A percentile compares a stretch with the other conserved stretches of the same genome.
Conservation (phyloP, 345 rosid species). For the Sonneratia caseolaris region DNA sequence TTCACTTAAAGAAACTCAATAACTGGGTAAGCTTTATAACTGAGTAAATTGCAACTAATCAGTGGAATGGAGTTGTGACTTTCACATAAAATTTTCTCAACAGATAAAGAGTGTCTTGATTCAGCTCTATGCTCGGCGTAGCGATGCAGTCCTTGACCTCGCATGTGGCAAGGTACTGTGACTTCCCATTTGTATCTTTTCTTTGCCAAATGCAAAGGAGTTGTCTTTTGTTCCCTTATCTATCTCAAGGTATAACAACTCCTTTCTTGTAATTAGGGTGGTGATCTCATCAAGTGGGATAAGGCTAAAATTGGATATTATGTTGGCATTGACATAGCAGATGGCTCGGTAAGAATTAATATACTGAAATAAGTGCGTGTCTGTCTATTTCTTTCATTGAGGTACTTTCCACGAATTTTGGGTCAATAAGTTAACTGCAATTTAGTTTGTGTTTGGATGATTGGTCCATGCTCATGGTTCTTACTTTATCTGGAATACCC, state of each 20-base stretch:
- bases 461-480: not conserved
- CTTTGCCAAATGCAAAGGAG: not conserved
- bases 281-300: constrained; percentile 99
- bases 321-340: constrained; percentile 94
- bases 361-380: not conserved
- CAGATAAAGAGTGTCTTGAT: constrained; percentile 97
- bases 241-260: not conserved
- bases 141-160: constrained; percentile 93
- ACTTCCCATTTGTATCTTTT: constrained; percentile 1
- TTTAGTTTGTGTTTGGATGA: not conserved
- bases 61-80: not conserved
- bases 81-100: constrained; percentile 4
- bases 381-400: not conserved
- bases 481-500: not conserved
- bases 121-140: constrained; percentile 77
- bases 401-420: not conserved
- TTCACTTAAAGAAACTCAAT: constrained; percentile 90
- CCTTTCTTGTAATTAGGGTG: constrained; percentile 45
- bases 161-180: constrained; percentile 82
- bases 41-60: not conserved
- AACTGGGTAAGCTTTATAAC: constrained; percentile 59
- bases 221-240: not conserved
- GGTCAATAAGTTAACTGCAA: not conserved
- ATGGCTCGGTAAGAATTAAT: constrained; percentile 69
- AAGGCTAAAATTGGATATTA: constrained; percentile 86